These are phyloP conservation scores for Citrullus mucosospermus DNA, from an alignment of 306 rosid genomes.

Conservation along the genomic window DNA sequence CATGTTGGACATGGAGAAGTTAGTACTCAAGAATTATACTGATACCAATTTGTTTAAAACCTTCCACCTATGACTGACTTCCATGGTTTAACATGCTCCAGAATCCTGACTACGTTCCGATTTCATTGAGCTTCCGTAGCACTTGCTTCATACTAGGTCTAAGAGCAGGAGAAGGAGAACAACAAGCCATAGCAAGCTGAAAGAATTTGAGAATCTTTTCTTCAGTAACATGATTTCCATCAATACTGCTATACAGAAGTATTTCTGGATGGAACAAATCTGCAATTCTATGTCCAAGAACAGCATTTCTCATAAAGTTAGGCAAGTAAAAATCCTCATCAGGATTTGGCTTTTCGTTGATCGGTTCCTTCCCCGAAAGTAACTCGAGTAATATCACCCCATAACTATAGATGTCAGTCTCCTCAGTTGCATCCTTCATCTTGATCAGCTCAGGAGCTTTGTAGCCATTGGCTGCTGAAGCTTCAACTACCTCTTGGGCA, in stretches of 20 bases:
- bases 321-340: constrained; percentile 86
- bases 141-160: constrained; percentile 79
- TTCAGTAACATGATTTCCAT: constrained; percentile 31
- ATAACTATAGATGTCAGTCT: constrained; percentile 61
- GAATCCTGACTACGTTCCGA: constrained; percentile 21
- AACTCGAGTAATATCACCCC: constrained; percentile 78
- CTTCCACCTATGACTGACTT: not conserved
- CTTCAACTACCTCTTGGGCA: constrained; percentile 82
- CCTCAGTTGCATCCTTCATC: constrained; percentile 67
- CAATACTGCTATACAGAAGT: constrained; percentile 33
- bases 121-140: constrained; percentile 68
- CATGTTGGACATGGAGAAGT: constrained; percentile 1
- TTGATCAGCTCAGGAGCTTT: constrained; percentile 89
- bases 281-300: constrained; percentile 54
- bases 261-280: constrained; percentile 78
- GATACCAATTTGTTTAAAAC: not conserved
- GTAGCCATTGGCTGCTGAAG: constrained; percentile 69
- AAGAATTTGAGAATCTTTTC: constrained; percentile 66
- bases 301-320: constrained; percentile 63
- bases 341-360: constrained; percentile 68
- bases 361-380: constrained; percentile 88
- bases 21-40: not conserved
- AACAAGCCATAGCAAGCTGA: constrained; percentile 91
- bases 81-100: not conserved
- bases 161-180: constrained; percentile 79